Base-by-base conservation (phyloP, 2,329 filamentous ascomycete genomes). In the Emmonsia crescens region DNA sequence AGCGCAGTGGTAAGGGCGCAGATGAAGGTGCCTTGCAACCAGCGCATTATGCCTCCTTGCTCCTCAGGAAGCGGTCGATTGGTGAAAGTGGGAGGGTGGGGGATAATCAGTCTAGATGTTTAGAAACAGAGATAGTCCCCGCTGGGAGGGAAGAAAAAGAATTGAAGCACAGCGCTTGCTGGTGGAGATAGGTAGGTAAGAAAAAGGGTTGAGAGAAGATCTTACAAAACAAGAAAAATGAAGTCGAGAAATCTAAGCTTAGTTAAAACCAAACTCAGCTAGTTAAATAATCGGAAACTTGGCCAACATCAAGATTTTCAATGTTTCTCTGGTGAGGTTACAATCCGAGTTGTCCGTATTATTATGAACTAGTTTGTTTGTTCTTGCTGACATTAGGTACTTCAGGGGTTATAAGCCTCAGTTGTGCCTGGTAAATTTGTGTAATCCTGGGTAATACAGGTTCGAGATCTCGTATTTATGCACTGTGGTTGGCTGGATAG, bases 1-100 rank as follows among this genome's bases (percentile, higher is more conserved):
- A 60, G 46, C 12, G 58, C 58, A 52, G 58, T 24, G 12, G 31
- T 31, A 21, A 60, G 27, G 21, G 58, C 46, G 58, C 58, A 60
- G 40, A 60, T 21, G 33, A 49, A 16, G 21, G 58, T 49, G 46
- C 58, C 42, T 36, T 52, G 58, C 10, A 52, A 52, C 44, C 58
- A 60, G 19, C 58, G 42, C 58, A 60, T 60, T 16, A 27, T 46
- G 8, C 16, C 33, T 40, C 1, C 24, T 10, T 14, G 24, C 24
- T 29, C 46, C 12, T 49, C 4, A 27, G 46, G 27, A 14, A 10
- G 24, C 24, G 9, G 46, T 29, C 24, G 24, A 27, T 49, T 49
- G 21, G 24, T 27, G 21, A 27, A 49, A 27, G 24, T 27, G 4
- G 46, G 16, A 4, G 44, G 21, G 46, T 9, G 46, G 46, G 24